Evolutionary conservation across 2,329 filamentous ascomycete genomes (phyloP).

Genomic region (Penicillium nordicum): DNA sequence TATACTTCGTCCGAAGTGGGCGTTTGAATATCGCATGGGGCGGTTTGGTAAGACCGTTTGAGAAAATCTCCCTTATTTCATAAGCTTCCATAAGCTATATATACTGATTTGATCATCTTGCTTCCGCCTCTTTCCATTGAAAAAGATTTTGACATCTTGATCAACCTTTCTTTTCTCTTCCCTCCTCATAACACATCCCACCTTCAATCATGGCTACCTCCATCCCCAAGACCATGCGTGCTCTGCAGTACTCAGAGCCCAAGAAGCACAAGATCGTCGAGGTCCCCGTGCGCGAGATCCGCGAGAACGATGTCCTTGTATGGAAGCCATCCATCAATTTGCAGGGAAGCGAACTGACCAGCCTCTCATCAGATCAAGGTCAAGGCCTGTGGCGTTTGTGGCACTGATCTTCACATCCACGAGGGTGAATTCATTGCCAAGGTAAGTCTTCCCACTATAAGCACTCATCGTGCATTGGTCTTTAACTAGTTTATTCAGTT

Average conservation of each 20-base stretch:
- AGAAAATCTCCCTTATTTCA: not conserved
- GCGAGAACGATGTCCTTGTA: constrained; percentile 20
- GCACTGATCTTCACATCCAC: constrained; percentile 54
- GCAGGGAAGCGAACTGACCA: not conserved
- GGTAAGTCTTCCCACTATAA: constrained; percentile 29
- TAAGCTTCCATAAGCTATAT: not conserved
- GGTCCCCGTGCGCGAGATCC: constrained; percentile 14
- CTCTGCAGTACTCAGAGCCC: constrained; percentile 17
- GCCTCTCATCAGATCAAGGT: constrained; percentile 48
- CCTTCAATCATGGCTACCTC: constrained; percentile 2
- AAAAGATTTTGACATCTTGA: not conserved
- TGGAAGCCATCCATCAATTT: not conserved
- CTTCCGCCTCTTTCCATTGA: not conserved
- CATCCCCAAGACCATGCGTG: constrained; percentile 17
- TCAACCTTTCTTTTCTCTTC: not conserved
- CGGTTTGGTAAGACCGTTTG: not conserved
- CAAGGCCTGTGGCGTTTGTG: constrained; percentile 63
- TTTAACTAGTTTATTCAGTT: constrained; percentile 45
- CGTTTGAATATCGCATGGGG: not conserved
- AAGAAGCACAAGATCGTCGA: constrained; percentile 11
- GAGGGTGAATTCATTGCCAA: constrained; percentile 64
- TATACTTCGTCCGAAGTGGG: constrained; percentile 1
- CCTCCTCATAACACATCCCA: not conserved
- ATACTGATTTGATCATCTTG: not conserved
- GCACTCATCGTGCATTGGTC: not conserved